These are phyloP conservation scores for Periglandula ipomoeae DNA, from an alignment of 2,329 filamentous ascomycete genomes.

Conservation along the genomic window DNA sequence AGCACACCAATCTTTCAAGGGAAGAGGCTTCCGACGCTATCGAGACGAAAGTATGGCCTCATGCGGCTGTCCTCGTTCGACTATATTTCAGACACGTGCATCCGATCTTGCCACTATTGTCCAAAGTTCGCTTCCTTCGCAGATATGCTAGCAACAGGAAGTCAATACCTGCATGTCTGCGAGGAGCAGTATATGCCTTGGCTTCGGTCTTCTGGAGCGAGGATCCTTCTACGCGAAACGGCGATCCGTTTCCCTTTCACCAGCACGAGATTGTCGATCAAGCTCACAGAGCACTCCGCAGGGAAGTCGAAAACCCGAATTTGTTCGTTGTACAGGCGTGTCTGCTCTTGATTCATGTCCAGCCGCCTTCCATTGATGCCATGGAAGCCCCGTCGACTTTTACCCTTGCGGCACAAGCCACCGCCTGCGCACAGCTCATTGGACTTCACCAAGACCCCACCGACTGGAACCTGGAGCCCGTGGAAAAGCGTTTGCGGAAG, in stretches of 20 bases:
- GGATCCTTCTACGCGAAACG: constrained; percentile 1
- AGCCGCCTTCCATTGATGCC: constrained; percentile 33
- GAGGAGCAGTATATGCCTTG: constrained; percentile 35
- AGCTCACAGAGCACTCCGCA: constrained; percentile 31
- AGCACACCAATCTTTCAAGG: constrained; percentile 29
- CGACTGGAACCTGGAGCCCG: constrained; percentile 30
- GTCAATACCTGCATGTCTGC: constrained; percentile 33
- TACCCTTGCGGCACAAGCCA: constrained; percentile 33
- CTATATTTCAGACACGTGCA: constrained; percentile 38
- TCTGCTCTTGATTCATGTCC: constrained; percentile 34
- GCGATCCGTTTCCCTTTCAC: constrained; percentile 20
- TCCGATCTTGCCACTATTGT: constrained; percentile 32
- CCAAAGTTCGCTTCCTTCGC: constrained; percentile 33
- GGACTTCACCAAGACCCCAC: constrained; percentile 35
- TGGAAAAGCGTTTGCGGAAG: constrained; percentile 33
- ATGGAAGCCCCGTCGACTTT: constrained; percentile 37
- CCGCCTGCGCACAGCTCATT: constrained; percentile 35
- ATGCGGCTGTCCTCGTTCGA: constrained; percentile 31
- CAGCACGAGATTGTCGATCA: constrained; percentile 33
- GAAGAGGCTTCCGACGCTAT: constrained; percentile 30
- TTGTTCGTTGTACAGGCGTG: constrained; percentile 37
- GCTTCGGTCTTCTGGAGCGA: constrained; percentile 18
- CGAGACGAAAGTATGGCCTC: constrained; percentile 30
- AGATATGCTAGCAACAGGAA: constrained; percentile 27
- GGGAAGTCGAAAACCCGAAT: constrained; percentile 38